Base-by-base conservation (phyloP, 495 filamentous ascomycete species). In the Oidiodendron maius region DNA sequence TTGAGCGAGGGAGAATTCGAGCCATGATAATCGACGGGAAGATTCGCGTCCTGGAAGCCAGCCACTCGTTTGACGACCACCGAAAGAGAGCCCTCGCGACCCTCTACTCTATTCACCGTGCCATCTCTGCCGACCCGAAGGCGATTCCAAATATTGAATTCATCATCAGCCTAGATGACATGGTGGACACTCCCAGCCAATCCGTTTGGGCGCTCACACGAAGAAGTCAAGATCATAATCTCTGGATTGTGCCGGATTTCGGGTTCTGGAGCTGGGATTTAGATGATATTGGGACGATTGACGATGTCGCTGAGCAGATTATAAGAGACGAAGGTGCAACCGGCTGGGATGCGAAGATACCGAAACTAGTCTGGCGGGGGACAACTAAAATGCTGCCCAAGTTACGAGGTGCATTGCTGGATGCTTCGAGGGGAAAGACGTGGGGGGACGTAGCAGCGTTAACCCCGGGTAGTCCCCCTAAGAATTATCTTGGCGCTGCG, bases 161-260 rank as follows among this genome's bases (percentile, higher is more conserved):
- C 53, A 62, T 74, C n/a, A 70, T 85, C 50, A 71, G 64, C 35
- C 69, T 78, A 34, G 73, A 78, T 48, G 77, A 82, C 50, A 67
- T 71, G 39, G 63, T 72, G 0, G 52, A 64, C 35, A 42, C 65
- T 9, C 67, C 72, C 0, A 20, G 51, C 9, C 53, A 58, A 8
- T 56, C 65, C 17, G 65, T 76, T 13, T 83, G 77, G 76, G 65
- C 67, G 4, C 72, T 74, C 53, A 64, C 77, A 6, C 64, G 76
- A 46, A 53, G 61, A 16, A 43, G 50, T 5, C 46, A 42, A n/a
- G 68, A 81, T 38, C 52, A 64, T 0, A 62, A 68, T 11, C 60
- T 75, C 11, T 86, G 80, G 81, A 61, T 84, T n/a, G 82, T 86
- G 66, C 81, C 82, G 0, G 81, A 84, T 54, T 84, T 83, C 47